These are phyloP conservation scores for Geranium rotundifolium DNA, from an alignment of 345 rosid genomes.

Conservation along the genomic window DNA sequence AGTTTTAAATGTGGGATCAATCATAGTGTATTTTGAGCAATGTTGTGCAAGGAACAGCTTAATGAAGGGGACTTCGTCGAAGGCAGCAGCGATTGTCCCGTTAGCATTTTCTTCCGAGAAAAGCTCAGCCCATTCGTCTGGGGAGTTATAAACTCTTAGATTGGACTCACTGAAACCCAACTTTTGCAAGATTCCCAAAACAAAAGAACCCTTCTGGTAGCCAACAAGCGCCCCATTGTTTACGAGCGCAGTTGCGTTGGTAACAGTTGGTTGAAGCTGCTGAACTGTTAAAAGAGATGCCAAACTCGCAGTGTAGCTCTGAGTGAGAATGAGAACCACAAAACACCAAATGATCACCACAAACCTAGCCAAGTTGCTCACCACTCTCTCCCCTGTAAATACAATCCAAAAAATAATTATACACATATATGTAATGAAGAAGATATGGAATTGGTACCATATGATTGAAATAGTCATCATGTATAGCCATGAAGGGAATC, in stretches of 20 bases:
- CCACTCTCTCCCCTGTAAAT: constrained; percentile 47
- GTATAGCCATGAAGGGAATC: not conserved
- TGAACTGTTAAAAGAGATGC: constrained; percentile 47
- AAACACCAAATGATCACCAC: constrained; percentile 56
- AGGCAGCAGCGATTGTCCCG: constrained; percentile 29
- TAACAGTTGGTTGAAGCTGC: constrained; percentile 35
- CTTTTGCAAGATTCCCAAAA: constrained; percentile 14
- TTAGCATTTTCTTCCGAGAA: constrained; percentile 19
- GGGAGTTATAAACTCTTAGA: constrained; percentile 5
- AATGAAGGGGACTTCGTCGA: constrained; percentile 23
- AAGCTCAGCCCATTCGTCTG: not conserved
- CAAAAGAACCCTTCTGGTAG: constrained; percentile 29
- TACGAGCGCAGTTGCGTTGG: constrained; percentile 25
- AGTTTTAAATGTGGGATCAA: too few relatives aligned
- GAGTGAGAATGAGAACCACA: constrained; percentile 49
- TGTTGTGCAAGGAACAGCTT: constrained; percentile 26
- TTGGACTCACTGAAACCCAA: constrained; percentile 11
- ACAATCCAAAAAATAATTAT: not conserved
- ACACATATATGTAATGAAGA: too few relatives aligned
- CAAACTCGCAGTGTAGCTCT: constrained; percentile 68
- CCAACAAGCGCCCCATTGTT: constrained; percentile 32
- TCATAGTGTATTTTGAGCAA: constrained; percentile 11
- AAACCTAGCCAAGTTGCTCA: constrained; percentile 32
- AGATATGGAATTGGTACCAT: too few relatives aligned
- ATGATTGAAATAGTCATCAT: too few relatives aligned